phyloP scores from a whole-genome alignment of 352 stramenopile species.

The Phytophthora pseudosyringae region DNA sequence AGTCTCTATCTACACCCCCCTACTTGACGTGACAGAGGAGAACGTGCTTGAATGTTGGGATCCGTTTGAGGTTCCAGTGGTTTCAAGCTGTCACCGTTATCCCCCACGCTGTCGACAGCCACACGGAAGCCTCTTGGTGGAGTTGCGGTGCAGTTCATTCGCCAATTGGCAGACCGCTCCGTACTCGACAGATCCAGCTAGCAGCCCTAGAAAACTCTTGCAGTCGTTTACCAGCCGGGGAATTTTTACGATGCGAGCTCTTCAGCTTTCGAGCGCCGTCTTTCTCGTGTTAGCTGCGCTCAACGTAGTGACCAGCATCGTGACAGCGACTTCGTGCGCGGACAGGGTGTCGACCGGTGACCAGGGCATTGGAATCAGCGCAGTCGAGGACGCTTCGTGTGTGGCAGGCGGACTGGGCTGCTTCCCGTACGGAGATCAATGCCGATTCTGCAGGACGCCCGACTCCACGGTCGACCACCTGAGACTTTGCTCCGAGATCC shows the following conservation, averaged over 20 bases:
- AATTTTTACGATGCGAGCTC: slow-evolving; percentile 20
- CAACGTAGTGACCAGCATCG: slow-evolving; percentile 6
- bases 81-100: slow-evolving; percentile 23
- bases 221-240: slow-evolving; percentile 15
- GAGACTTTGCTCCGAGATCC: slow-evolving; percentile 23
- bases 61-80: slow-evolving; percentile 20
- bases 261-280: slow-evolving; percentile 25
- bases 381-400: slow-evolving; percentile 46
- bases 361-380: slow-evolving; percentile 37
- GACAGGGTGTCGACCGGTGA: slow-evolving; percentile 39
- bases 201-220: not conserved
- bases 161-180: slow-evolving; percentile 29
- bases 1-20: not conserved
- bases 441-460: slow-evolving; percentile 30
- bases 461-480: slow-evolving; percentile 17
- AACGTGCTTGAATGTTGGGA: slow-evolving; percentile 25
- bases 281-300: slow-evolving; percentile 22
- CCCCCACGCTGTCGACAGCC: not conserved
- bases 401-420: slow-evolving; percentile 32
- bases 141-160: slow-evolving; percentile 26
- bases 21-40: slow-evolving; percentile 24
- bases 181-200: slow-evolving; percentile 21
- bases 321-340: slow-evolving; percentile 20
- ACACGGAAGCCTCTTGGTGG: slow-evolving; percentile 2
- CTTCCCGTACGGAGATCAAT: slow-evolving; percentile 28